Base-by-base conservation (phyloP, 192 early-diverging fungal species). In the Entomortierella parvispora region DNA sequence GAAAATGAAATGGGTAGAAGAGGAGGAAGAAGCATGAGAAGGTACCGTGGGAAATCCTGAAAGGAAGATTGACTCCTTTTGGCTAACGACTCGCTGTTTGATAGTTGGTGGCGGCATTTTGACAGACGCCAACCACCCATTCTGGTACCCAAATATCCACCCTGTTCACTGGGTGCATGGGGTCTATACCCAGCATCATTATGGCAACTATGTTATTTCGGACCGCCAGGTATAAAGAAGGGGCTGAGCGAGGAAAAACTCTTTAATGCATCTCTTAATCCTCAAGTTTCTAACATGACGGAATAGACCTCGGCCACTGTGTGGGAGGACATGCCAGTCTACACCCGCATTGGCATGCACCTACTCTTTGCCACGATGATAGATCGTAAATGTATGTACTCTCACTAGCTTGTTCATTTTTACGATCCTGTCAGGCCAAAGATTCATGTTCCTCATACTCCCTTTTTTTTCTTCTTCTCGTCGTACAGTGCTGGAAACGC, bases 271-370 rank as follows among this genome's bases (percentile, higher is more conserved):
- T 46, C 20, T 5, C 34, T 56, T 10, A 14, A 22, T 40, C 34
- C 4, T 23, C 29, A 14, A 17, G 28, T 8, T 62, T 25, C 42
- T 26, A 0, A 26, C n/a, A 22, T 46, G 14, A 22, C 37, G 33
- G 23, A 1, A n/a, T 69, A 81, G 70, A 82, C 75, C 2, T 42
- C 20, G 25, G 71, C 72, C 48, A 70, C 65, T 23, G 64, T 66
- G 26, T 82, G 72, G 59, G 81, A 82, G 60, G 76, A 82, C 23
- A 79, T 79, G 81, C 81, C 81, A 33, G 68, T 82, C 33, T 74
- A 74, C 59, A 74, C 76, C 7, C 69, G 81, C 17, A 64, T 82
- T 63, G 81, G 81, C 11, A 82, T 82, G 81, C 81, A 82, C 47
- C 52, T 82, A 22, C 44, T 82, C 1, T 82, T 82, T 68, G 62